phyloP scores from a whole-genome alignment of 768 basidiomycete species.

The Cystofilobasidium capitatum region DNA sequence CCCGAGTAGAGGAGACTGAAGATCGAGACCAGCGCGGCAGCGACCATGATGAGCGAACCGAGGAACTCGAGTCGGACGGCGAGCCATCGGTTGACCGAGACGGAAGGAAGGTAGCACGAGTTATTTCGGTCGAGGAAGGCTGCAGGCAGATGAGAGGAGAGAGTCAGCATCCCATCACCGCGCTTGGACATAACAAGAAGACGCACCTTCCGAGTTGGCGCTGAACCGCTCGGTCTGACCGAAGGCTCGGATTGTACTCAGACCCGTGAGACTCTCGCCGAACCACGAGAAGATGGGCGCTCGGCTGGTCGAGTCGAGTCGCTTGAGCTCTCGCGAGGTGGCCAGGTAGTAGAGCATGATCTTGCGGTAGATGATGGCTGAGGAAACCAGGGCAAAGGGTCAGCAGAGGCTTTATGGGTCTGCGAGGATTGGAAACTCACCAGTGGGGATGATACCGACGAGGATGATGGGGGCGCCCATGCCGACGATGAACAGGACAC shows the following conservation, averaged over 20 bases:
- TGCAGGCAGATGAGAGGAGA: neutral
- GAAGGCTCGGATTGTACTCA: slow-evolving; percentile 37
- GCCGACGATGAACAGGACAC: slow-evolving; percentile 55
- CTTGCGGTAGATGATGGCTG: slow-evolving; percentile 59
- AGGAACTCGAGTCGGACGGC: slow-evolving; percentile 75
- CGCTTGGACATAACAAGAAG: neutral
- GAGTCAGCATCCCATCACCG: neutral
- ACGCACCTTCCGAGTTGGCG: neutral
- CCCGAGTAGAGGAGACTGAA: slow-evolving; percentile 61
- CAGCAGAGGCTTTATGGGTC: neutral
- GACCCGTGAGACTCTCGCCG: slow-evolving; percentile 36
- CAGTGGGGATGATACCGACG: slow-evolving; percentile 61
- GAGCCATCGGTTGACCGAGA: slow-evolving; percentile 52
- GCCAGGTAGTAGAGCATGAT: slow-evolving; percentile 69
- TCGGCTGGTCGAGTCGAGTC: slow-evolving; percentile 53
- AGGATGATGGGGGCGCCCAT: slow-evolving; percentile 73
- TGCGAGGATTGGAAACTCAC: too few relatives aligned
- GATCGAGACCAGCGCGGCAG: slow-evolving; percentile 59
- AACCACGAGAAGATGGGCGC: slow-evolving; percentile 74
- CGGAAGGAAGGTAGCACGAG: slow-evolving; percentile 61
- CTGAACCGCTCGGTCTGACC: slow-evolving; percentile 32
- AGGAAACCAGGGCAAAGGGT: neutral
- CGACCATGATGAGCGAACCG: slow-evolving; percentile 67
- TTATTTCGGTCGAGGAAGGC: slow-evolving; percentile 64
- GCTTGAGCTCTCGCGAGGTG: slow-evolving; percentile 40